Evolutionary conservation across 768 basidiomycete genomes (phyloP).

Genomic region (Imleria badia): DNA sequence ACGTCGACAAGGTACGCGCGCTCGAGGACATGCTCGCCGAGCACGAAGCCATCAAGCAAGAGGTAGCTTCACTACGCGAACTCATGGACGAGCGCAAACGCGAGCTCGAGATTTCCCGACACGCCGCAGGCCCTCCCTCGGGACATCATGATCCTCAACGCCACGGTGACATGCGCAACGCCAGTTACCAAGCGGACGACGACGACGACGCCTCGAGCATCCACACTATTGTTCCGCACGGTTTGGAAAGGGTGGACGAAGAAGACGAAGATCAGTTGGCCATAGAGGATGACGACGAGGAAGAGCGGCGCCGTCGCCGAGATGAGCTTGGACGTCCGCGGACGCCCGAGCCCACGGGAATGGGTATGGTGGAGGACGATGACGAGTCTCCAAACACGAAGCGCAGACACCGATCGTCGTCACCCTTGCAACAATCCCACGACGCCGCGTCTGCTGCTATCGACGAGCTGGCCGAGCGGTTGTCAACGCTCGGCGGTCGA

Average conservation of each 20-base stretch:
- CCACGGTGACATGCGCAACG: slow-evolving; percentile 15
- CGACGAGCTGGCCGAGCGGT: slow-evolving; percentile 59
- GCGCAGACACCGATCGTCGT: slow-evolving; percentile 16
- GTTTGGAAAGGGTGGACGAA: slow-evolving; percentile 70
- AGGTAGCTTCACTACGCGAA: slow-evolving; percentile 71
- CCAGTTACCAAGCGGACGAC: slow-evolving; percentile 43
- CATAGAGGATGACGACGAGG: slow-evolving; percentile 42
- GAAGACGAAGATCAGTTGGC: slow-evolving; percentile 64
- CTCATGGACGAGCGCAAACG: slow-evolving; percentile 66
- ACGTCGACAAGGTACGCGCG: slow-evolving; percentile 80
- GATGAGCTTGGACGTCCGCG: slow-evolving; percentile 68
- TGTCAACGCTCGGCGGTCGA: slow-evolving; percentile 64
- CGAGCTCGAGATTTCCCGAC: slow-evolving; percentile 40
- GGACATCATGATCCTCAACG: slow-evolving; percentile 21
- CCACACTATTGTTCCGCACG: slow-evolving; percentile 65
- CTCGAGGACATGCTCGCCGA: slow-evolving; percentile 81
- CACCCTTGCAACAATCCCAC: slow-evolving; percentile 18
- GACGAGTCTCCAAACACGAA: slow-evolving; percentile 34
- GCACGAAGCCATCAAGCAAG: slow-evolving; percentile 79
- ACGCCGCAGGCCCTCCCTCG: slow-evolving; percentile 23
- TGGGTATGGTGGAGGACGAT: slow-evolving; percentile 50
- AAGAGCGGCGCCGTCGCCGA: slow-evolving; percentile 44
- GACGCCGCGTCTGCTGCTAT: slow-evolving; percentile 37
- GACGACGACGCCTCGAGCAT: slow-evolving; percentile 75
- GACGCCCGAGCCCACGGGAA: slow-evolving; percentile 77